phyloP scores from a whole-genome alignment of 164 flowering plant species.

The Houttuynia cordata region DNA sequence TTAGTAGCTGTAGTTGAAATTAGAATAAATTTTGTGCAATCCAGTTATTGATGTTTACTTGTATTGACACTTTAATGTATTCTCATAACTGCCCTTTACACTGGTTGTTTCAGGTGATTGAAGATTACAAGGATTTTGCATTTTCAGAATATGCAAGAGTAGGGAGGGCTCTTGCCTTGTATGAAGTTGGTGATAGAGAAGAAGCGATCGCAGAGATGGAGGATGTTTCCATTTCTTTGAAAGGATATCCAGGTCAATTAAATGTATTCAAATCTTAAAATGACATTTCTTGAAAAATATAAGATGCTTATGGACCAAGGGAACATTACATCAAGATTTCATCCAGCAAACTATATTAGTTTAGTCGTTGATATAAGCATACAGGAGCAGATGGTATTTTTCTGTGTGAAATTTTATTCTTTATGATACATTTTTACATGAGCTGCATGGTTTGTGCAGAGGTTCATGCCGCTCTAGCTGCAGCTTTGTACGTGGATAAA shows the following conservation, averaged over 20 bases:
- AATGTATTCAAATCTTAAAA: background rate
- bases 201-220: constrained; percentile 68
- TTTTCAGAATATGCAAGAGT: constrained; percentile 62
- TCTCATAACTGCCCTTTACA: background rate
- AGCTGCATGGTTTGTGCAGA: constrained; percentile 18
- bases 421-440: no score
- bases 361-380: background rate
- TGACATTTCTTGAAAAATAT: no score
- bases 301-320: background rate
- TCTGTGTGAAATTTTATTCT: background rate
- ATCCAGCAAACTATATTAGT: no score
- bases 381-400: background rate
- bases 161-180: constrained; percentile 54
- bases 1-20: no score
- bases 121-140: constrained; percentile 50
- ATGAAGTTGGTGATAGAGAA: constrained; percentile 58
- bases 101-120: constrained; percentile 28
- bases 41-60: no score
- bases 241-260: constrained; percentile 51
- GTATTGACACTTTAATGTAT: no score
- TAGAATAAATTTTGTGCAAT: no score
- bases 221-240: constrained; percentile 57
- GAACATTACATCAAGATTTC: background rate
- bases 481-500: constrained; percentile 52
- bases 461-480: constrained; percentile 70